Conservation (phyloP, 345 rosid genomes). For the Lepidium didymum region DNA sequence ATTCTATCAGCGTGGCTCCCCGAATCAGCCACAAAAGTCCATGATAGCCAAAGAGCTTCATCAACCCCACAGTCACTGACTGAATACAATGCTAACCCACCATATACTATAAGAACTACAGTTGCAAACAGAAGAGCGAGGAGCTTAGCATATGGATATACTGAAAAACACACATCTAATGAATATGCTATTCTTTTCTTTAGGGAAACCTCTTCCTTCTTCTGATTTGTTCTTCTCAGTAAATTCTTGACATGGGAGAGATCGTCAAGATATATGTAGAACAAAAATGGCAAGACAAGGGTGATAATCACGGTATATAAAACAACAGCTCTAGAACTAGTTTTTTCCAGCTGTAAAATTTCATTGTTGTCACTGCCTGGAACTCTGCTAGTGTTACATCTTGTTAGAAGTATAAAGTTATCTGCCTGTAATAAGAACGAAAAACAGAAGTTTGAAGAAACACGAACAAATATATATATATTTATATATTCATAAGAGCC, state of each 20-base stretch:
- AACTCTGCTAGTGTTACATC: conserved; percentile 35
- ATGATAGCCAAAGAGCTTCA: conserved; percentile 88
- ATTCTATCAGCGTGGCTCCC: conserved; percentile 84
- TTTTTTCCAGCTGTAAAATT: conserved; percentile 30
- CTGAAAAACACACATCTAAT: conserved; percentile 85
- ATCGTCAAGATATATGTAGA: conserved; percentile 67
- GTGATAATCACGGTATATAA: conserved; percentile 49
- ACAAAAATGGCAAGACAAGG: conserved; percentile 49
- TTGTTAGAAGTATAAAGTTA: conserved; percentile 37
- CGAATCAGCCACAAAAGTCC: conserved; percentile 92
- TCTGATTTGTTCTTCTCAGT: conserved; percentile 37
- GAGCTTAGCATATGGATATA: conserved; percentile 85
- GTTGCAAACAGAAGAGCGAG: conserved; percentile 88
- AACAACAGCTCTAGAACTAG: conserved; percentile 56
- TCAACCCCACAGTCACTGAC: conserved; percentile 74
- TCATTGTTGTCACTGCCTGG: conserved; percentile 21
- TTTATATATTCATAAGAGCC: neutral
- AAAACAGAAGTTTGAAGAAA: neutral
- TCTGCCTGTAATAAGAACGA: conserved; percentile 58
- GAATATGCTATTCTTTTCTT: conserved; percentile 86
- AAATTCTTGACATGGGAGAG: conserved; percentile 54
- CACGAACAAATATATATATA: neutral
- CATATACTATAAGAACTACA: conserved; percentile 66
- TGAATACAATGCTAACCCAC: conserved; percentile 77
- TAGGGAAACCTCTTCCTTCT: conserved; percentile 69